Conservation (phyloP, 257 asterid species). For the Solanum lignicaule region DNA sequence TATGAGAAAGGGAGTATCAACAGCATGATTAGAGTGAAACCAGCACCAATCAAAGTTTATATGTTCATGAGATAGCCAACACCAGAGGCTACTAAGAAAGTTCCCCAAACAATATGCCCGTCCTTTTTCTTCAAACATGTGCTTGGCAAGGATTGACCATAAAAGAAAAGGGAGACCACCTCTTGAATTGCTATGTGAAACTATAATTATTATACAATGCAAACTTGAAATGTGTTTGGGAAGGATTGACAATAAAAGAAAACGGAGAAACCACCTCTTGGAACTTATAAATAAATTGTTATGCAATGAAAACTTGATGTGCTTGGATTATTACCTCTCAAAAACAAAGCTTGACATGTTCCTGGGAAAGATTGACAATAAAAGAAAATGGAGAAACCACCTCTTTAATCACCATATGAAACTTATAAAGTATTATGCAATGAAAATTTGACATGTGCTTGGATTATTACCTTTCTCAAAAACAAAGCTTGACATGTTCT, state of each 20-base stretch:
- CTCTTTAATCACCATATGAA: too few species aligned
- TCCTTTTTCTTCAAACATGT: neutral
- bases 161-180: neutral
- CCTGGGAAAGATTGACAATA: too few species aligned
- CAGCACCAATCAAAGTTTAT: neutral
- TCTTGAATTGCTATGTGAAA: neutral
- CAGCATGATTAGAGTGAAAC: neutral
- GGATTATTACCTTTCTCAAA: too few species aligned
- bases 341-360: too few species aligned
- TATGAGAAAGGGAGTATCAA: neutral
- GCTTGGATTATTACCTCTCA: neutral
- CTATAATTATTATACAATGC: neutral
- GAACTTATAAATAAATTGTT: neutral
- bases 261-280: neutral
- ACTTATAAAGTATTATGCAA: neutral
- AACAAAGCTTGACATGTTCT: neutral
- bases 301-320: neutral
- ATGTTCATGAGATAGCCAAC: neutral
- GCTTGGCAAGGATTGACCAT: neutral
- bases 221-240: neutral
- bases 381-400: too few species aligned
- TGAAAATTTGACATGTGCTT: neutral
- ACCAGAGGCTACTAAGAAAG: neutral
- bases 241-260: neutral
- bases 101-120: neutral